Evolutionary conservation across 371 early-diverging fungal species (phyloP).

Genomic region (Mortierella sp.): DNA sequence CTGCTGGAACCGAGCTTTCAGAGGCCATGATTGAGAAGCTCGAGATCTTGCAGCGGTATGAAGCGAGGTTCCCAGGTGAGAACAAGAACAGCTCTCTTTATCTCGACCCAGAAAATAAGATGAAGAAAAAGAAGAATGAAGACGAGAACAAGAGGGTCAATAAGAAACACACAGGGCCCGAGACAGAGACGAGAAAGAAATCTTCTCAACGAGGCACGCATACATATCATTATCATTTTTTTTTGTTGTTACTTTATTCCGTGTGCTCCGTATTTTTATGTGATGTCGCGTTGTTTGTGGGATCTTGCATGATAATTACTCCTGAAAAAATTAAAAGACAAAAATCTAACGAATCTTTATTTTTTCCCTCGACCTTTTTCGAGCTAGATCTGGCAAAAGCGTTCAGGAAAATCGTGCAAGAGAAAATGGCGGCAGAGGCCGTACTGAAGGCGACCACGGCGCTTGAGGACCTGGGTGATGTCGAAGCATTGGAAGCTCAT

Average conservation of each 20-base stretch:
- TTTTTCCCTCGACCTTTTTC: not conserved
- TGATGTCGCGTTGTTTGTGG: not conserved
- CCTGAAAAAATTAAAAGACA: not conserved
- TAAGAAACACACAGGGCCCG: not conserved
- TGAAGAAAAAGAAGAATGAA: not conserved
- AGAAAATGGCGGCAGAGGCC: conserved; percentile 46
- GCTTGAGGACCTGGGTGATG: conserved; percentile 45
- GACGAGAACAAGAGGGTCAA: conserved; percentile 4
- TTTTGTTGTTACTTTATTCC: not conserved
- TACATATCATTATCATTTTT: not conserved
- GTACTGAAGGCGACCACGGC: conserved; percentile 48
- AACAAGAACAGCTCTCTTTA: conserved; percentile 18
- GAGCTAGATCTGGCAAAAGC: conserved; percentile 41
- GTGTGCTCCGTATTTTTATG: not conserved
- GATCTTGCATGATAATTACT: not conserved
- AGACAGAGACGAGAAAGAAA: not conserved
- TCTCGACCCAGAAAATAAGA: not conserved
- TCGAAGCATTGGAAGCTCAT: conserved; percentile 49
- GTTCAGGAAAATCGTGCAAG: conserved; percentile 49
- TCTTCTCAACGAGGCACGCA: conserved; percentile 25
- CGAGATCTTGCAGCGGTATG: conserved; percentile 56
- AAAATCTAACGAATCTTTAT: not conserved
- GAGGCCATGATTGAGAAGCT: conserved; percentile 49
- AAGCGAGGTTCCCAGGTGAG: conserved; percentile 59
- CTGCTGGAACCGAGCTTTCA: conserved; percentile 45